Percentiles rank a stretch among this genome's conserved stretches.
phyloP scores from a whole-genome alignment of 805 yeast species.

The Teunomyces atbi region DNA sequence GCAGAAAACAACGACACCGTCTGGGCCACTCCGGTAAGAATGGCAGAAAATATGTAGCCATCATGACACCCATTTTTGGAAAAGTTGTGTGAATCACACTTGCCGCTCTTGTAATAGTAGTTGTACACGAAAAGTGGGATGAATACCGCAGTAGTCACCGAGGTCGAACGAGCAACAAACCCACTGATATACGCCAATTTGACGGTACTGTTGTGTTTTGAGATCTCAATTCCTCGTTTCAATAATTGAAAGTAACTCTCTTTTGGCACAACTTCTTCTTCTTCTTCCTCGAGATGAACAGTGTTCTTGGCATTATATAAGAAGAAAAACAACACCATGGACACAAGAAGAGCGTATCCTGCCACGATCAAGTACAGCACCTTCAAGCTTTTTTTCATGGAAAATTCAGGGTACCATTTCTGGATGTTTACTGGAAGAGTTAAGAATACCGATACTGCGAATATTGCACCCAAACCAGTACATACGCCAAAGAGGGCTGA shows the following conservation, averaged over 20 bases:
- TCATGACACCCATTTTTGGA: conserved; percentile 49
- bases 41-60: conserved; percentile 64
- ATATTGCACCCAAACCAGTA: conserved; percentile 67
- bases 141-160: conserved; percentile 57
- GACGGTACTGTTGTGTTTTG: conserved; percentile 9
- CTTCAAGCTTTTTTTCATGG: conserved; percentile 42
- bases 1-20: conserved; percentile 56
- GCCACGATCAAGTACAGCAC: conserved; percentile 52
- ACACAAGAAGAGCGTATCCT: conserved; percentile 34
- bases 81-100: conserved; percentile 32
- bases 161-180: conserved; percentile 61
- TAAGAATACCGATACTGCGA: conserved; percentile 53
- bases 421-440: conserved; percentile 57
- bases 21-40: conserved; percentile 66
- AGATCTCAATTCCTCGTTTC: conserved; percentile 11
- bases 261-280: neutral
- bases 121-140: conserved; percentile 62
- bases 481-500: conserved; percentile 62
- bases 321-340: conserved; percentile 38
- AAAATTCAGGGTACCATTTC: conserved; percentile 32
- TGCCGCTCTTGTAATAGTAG: conserved; percentile 50
- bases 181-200: conserved; percentile 56
- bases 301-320: conserved; percentile 43
- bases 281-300: neutral
- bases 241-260: conserved; percentile 2